Percentiles rank a stretch among this genome's conserved stretches.
These are phyloP conservation scores for Neurospora sp. DNA, from an alignment of 495 filamentous ascomycete species.

Conservation along the genomic window DNA sequence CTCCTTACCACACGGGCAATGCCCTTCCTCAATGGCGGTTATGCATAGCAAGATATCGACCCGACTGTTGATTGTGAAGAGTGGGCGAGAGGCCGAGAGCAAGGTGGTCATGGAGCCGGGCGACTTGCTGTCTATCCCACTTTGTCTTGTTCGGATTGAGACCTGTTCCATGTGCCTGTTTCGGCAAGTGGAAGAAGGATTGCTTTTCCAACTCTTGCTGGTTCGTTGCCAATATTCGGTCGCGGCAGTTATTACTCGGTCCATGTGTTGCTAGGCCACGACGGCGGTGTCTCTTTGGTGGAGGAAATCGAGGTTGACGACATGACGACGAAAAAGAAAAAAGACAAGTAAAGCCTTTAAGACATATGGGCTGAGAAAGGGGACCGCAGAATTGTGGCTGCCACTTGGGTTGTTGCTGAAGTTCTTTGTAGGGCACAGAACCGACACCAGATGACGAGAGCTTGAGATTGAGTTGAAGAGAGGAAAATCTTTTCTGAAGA, in stretches of 20 bases:
- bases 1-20: neutral
- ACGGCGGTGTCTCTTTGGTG: neutral
- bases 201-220: neutral
- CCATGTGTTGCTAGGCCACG: neutral
- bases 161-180: neutral
- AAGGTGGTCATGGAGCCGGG: neutral
- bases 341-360: neutral
- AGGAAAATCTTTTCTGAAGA: neutral
- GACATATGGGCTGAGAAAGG: neutral
- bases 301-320: neutral
- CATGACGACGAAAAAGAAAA: neutral
- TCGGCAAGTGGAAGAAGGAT: neutral
- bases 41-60: neutral
- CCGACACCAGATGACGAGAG: neutral
- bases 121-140: neutral
- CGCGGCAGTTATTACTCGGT: neutral
- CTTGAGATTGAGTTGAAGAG: neutral
- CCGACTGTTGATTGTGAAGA: neutral
- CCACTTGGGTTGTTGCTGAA: neutral
- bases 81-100: neutral
- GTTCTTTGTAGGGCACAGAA: neutral
- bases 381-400: neutral
- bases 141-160: neutral
- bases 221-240: neutral
- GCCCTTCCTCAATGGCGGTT: too few species aligned